Conservation (phyloP, 108 stramenopile species). For the Cyclotella baltica region DNA sequence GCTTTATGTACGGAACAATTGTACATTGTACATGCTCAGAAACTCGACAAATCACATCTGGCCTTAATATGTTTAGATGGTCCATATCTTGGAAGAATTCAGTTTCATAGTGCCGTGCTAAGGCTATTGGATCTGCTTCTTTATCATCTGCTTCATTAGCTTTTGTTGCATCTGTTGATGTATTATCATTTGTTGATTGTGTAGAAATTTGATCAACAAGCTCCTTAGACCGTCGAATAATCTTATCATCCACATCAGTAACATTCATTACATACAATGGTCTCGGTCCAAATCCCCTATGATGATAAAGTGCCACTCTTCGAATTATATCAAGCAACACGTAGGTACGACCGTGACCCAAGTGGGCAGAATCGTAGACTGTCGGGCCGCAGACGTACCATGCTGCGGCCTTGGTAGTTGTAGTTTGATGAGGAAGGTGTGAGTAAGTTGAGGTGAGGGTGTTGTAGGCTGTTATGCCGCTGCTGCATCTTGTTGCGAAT, state of each 20-base stretch:
- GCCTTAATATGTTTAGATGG: constrained; percentile 70
- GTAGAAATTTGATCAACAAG: too few species aligned
- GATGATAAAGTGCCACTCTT: constrained; percentile 74
- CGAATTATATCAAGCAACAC: constrained; percentile 94
- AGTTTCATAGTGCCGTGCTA: constrained; percentile 69
- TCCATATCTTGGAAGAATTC: constrained; percentile 87
- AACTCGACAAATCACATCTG: constrained; percentile 92
- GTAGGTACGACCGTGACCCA: constrained; percentile 98
- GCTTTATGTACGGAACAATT: constrained; percentile 89
- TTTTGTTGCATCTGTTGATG: background rate
- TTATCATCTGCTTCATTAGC: constrained; percentile 54
- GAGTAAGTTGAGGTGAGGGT: constrained; percentile 29
- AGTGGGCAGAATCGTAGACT: constrained; percentile 95
- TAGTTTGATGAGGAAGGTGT: background rate
- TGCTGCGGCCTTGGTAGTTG: constrained; percentile 38
- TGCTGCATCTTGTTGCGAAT: background rate
- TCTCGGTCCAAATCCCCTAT: constrained; percentile 21
- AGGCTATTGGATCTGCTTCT: constrained; percentile 62
- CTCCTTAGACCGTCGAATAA: constrained; percentile 64
- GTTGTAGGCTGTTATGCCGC: constrained; percentile 30
- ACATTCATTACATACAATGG: constrained; percentile 90
- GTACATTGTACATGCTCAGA: constrained; percentile 88
- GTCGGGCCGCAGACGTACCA: constrained; percentile 99
- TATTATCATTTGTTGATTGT: too few species aligned
- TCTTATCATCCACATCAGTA: constrained; percentile 99